Percentiles rank a stretch among this genome's conserved stretches.
These are phyloP conservation scores for Amyloporia xantha DNA, from an alignment of 768 basidiomycete genomes.

Conservation along the genomic window DNA sequence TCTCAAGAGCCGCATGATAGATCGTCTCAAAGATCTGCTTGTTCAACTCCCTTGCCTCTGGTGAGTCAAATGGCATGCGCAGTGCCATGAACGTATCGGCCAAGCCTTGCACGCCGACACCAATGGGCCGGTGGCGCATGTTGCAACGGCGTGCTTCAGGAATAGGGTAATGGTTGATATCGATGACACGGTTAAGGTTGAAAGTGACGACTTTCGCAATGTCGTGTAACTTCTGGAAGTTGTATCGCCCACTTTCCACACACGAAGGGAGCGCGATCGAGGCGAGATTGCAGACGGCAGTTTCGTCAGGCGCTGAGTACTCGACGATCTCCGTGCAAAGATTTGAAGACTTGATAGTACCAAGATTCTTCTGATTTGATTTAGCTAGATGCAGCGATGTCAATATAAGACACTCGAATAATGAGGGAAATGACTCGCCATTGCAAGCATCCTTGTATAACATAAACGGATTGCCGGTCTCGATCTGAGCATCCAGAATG, in stretches of 20 bases:
- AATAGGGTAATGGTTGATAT: constrained; percentile 92
- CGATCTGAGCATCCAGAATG: constrained; percentile 92
- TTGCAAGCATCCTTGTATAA: constrained; percentile 97
- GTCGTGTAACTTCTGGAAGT: constrained; percentile 93
- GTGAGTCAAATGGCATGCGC: constrained; percentile 91
- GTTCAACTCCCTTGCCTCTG: constrained; percentile 82
- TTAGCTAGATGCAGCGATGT: constrained; percentile 54
- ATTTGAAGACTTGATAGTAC: constrained; percentile 99
- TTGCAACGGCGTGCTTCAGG: constrained; percentile 89
- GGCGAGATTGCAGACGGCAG: constrained; percentile 97
- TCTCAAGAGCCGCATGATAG: constrained; percentile 91
- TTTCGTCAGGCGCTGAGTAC: constrained; percentile 95
- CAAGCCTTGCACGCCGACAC: constrained; percentile 95
- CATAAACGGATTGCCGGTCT: constrained; percentile 99
- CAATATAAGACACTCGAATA: constrained; percentile 1
- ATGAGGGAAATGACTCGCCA: constrained; percentile 38
- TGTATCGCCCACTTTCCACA: constrained; percentile 74
- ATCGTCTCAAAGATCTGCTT: constrained; percentile 98
- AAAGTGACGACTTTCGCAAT: constrained; percentile 87
- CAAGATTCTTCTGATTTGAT: constrained; percentile 97
- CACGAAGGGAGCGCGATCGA: constrained; percentile 93
- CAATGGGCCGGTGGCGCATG: constrained; percentile 96
- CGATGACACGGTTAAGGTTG: constrained; percentile 94
- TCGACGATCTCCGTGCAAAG: constrained; percentile 99
- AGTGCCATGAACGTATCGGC: constrained; percentile 98